Percentiles rank a stretch among this genome's conserved stretches.
These are phyloP conservation scores for Paracorniculantispora psalliotae DNA, from an alignment of 2,329 filamentous ascomycete species.

Conservation along the genomic window DNA sequence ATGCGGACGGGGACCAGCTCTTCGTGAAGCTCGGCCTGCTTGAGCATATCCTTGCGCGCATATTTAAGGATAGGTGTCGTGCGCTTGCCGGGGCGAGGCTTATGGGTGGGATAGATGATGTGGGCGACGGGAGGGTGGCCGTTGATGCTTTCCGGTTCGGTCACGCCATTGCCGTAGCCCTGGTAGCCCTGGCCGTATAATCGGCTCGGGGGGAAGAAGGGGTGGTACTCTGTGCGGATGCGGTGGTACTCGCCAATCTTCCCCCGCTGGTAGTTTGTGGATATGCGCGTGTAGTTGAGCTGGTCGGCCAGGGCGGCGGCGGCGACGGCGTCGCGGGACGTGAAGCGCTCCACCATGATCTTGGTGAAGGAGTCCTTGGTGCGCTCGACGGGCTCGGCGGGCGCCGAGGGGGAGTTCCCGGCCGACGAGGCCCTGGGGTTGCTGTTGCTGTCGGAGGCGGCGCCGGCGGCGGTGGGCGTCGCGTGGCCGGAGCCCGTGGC, in stretches of 20 bases:
- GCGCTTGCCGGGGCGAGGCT: conserved; percentile 70
- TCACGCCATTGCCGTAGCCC: conserved; percentile 83
- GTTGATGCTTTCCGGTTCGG: conserved; percentile 59
- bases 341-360: conserved; percentile 50
- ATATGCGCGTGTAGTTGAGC: conserved; percentile 49
- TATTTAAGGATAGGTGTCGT: conserved; percentile 69
- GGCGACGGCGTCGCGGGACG: conserved; percentile 50
- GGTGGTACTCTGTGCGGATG: conserved; percentile 50
- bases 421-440: conserved; percentile 15
- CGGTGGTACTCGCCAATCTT: conserved; percentile 67
- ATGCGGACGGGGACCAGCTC: conserved; percentile 86
- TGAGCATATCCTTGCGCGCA: conserved; percentile 71
- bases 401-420: conserved; percentile 14
- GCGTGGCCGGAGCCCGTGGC: conserved; percentile 29
- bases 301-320: conserved; percentile 47
- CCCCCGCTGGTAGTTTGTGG: conserved; percentile 58
- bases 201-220: conserved; percentile 50
- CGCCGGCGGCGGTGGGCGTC: conserved; percentile 21
- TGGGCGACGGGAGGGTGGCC: too few relatives aligned
- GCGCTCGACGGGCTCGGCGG: conserved; percentile 37
- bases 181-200: conserved; percentile 73
- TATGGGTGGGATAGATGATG: conserved; percentile 74
- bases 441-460: conserved; percentile 25
- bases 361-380: conserved; percentile 53
- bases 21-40: conserved; percentile 86